Evolutionary conservation across 2,329 filamentous ascomycete genomes (phyloP).

Genomic region (Monosporascus cannonballus): DNA sequence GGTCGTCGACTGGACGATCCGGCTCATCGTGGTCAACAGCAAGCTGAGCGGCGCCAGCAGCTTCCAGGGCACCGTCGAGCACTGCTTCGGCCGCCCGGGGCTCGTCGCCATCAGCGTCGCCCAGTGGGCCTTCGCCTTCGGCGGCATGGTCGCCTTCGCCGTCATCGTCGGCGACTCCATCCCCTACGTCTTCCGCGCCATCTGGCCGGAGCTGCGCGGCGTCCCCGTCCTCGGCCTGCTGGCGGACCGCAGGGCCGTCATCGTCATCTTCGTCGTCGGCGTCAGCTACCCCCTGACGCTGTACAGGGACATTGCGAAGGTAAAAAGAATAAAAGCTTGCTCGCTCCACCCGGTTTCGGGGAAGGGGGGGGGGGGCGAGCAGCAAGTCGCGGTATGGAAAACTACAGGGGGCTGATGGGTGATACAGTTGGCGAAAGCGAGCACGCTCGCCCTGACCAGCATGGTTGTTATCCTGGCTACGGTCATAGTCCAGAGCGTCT

Average conservation of each 20-base stretch:
- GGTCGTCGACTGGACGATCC: slow-evolving; percentile 94
- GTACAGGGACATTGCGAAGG: slow-evolving; percentile 96
- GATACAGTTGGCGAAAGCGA: slow-evolving; percentile 83
- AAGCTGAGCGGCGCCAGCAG: slow-evolving; percentile 91
- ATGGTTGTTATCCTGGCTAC: slow-evolving; percentile 89
- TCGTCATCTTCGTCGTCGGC: slow-evolving; percentile 78
- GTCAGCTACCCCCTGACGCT: slow-evolving; percentile 88
- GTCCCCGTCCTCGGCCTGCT: slow-evolving; percentile 77
- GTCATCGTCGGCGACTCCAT: slow-evolving; percentile 97
- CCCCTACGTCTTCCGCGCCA: slow-evolving; percentile 75
- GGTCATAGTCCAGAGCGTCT: slow-evolving; percentile 75
- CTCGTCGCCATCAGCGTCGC: slow-evolving; percentile 83
- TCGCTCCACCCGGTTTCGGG: no score
- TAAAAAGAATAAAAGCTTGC: slow-evolving; percentile 27
- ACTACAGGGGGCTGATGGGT: slow-evolving; percentile 5
- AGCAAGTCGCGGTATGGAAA: no score
- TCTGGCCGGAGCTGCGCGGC: slow-evolving; percentile 70
- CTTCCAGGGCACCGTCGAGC: slow-evolving; percentile 92
- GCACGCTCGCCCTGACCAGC: slow-evolving; percentile 83
- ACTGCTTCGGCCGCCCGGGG: slow-evolving; percentile 85
- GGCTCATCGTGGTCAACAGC: slow-evolving; percentile 93
- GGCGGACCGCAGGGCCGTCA: slow-evolving; percentile 74
- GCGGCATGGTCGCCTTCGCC: slow-evolving; percentile 96
- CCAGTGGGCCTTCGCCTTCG: slow-evolving; percentile 98
- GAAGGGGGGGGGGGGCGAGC: neutral